These are phyloP conservation scores for Metschnikowia dekortorum DNA, from an alignment of 805 yeast genomes.

Conservation along the genomic window DNA sequence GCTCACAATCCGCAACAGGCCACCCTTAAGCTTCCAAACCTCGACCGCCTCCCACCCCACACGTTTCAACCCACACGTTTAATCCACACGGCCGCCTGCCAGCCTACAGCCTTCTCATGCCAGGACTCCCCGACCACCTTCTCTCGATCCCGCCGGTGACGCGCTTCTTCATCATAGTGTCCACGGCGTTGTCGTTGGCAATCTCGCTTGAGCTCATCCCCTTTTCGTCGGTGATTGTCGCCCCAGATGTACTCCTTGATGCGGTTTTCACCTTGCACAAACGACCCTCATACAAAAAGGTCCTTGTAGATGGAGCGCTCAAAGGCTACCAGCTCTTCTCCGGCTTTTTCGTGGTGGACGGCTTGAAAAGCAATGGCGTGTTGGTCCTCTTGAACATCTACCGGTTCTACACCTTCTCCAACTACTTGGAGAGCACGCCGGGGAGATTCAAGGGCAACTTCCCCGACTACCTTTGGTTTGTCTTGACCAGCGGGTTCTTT, in stretches of 20 bases:
- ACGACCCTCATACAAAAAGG: background rate
- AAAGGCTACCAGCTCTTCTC: constrained; percentile 48
- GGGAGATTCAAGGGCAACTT: constrained; percentile 45
- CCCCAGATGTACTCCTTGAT: constrained; percentile 2
- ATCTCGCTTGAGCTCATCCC: constrained; percentile 19
- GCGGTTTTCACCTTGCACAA: constrained; percentile 6
- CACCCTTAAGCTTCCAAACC: background rate
- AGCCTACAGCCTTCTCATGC: constrained; percentile 3
- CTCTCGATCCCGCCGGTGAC: constrained; percentile 57
- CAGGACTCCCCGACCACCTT: constrained; percentile 13
- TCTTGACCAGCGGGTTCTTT: constrained; percentile 45
- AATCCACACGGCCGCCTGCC: no score
- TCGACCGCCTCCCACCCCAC: background rate
- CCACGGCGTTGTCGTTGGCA: constrained; percentile 42
- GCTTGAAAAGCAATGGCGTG: constrained; percentile 22
- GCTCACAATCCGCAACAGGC: no score
- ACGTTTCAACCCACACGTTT: background rate
- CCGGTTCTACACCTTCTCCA: constrained; percentile 53
- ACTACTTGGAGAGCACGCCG: constrained; percentile 45
- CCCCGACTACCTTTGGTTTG: constrained; percentile 56
- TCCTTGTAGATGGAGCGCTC: constrained; percentile 12
- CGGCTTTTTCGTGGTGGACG: constrained; percentile 44
- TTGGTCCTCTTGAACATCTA: constrained; percentile 45
- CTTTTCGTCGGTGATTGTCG: constrained; percentile 10
- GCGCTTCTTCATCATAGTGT: constrained; percentile 47